phyloP scores from a whole-genome alignment of 805 yeast species.

The Pichia phayaonensis region DNA sequence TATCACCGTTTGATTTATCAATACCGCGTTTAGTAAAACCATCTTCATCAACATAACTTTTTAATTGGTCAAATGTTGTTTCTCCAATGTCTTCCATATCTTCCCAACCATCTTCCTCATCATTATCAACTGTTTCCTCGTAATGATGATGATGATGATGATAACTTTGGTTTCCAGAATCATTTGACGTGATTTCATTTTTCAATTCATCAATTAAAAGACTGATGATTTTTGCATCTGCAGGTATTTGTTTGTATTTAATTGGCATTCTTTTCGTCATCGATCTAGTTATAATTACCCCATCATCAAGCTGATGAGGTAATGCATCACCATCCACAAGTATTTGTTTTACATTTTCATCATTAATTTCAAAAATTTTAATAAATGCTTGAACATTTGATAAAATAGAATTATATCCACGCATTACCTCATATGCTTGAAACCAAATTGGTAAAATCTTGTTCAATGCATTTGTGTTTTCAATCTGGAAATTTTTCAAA shows the following conservation, averaged over 20 bases:
- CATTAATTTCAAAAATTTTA: slow-evolving; percentile 53
- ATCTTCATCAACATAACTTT: slow-evolving; percentile 45
- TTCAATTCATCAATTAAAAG: slow-evolving; percentile 61
- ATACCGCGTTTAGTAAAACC: slow-evolving; percentile 19
- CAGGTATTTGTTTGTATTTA: slow-evolving; percentile 56
- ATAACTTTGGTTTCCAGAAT: too few relatives aligned
- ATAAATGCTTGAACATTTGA: slow-evolving; percentile 65
- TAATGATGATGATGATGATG: background rate
- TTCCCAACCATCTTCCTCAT: slow-evolving; percentile 62
- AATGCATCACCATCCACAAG: slow-evolving; percentile 72
- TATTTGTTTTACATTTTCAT: slow-evolving; percentile 41
- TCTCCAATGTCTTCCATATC: slow-evolving; percentile 63
- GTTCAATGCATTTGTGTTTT: slow-evolving; percentile 37
- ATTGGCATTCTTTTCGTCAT: slow-evolving; percentile 64
- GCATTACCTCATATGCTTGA: slow-evolving; percentile 66
- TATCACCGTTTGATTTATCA: slow-evolving; percentile 22
- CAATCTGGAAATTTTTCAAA: slow-evolving; percentile 34
- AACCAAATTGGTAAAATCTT: slow-evolving; percentile 75
- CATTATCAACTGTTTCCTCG: slow-evolving; percentile 33
- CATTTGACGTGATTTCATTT: slow-evolving; percentile 42
- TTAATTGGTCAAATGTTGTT: slow-evolving; percentile 55
- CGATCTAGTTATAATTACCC: slow-evolving; percentile 76
- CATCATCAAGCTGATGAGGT: slow-evolving; percentile 43
- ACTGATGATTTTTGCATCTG: slow-evolving; percentile 65
- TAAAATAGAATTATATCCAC: slow-evolving; percentile 69